Base-by-base conservation (phyloP, 225 moss, liverwort and hornwort genomes). In the Physcomitrium patens region DNA sequence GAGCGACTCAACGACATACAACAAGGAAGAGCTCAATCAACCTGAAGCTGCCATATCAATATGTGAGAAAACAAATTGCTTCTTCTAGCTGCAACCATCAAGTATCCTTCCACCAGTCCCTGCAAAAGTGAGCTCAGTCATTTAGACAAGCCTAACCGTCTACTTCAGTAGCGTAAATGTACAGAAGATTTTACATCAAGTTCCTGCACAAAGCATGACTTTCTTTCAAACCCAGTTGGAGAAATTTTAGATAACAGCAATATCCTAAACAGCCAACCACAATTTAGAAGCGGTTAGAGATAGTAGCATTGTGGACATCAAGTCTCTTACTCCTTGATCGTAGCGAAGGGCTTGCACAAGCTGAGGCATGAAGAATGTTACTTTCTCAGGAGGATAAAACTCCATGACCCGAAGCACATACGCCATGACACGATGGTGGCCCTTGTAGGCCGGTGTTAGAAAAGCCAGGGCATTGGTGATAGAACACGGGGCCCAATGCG, bases 321-420 rank as follows among this genome's bases (percentile, higher is more conserved):
- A 50, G 71, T 49, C 55, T 67, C 83, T 79, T 56, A 91, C 91
- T 55, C 89, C 90, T 84, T 89, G 86, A 77, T 94, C 92, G 65
- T 92, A 90, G 28, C 92, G 85, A 67, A 94, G 90, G 58, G 94
- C 83, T 68, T 92, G 91, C 41, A 94, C 90, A 72, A 94, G 92
- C 80, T 94, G 94, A 44, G 94, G 94, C 94, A 94, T 94, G 80
- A 94, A 94, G 72, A 94, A 94, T 37, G 94, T 94, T 27, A 94
- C 94, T 61, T 85, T 89, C 72, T 94, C 92, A 20, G 92, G 90
- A 55, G 94, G 92, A 62, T 94, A 94, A 59, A 77, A 85, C 68
- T 94, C 90, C 94, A 94, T 89, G 48, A 94, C 92, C 45, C 90
- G 90, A 71, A 94, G 94, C 55, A 94, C 92, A 69, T 94, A 90